Percentiles rank a stretch among this genome's conserved stretches.
phyloP scores from a whole-genome alignment of 148 eudicot species.

The Silene uniflora region DNA sequence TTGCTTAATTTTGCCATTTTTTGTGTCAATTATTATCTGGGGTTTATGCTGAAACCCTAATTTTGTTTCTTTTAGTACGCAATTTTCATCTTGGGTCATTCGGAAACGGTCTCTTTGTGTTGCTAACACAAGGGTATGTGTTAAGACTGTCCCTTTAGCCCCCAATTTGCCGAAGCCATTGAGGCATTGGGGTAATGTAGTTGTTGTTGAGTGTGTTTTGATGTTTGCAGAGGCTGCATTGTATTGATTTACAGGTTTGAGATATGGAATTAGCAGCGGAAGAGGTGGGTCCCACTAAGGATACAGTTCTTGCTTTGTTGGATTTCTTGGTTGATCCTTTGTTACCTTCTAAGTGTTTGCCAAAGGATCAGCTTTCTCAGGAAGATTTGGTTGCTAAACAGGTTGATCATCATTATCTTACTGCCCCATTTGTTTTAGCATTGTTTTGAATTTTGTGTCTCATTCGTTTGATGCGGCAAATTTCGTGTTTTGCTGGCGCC shows the following conservation, averaged over 20 bases:
- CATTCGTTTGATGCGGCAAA: not conserved
- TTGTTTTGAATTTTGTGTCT: not conserved
- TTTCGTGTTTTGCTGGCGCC: not conserved
- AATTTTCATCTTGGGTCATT: not conserved
- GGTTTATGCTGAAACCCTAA: not conserved
- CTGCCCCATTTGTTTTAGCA: not conserved
- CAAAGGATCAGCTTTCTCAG: conserved; percentile 27
- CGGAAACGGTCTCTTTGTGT: too few relatives aligned
- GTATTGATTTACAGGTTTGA: conserved; percentile 5
- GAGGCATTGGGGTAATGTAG: too few relatives aligned
- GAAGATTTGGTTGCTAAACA: conserved; percentile 68
- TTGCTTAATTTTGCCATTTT: conserved; percentile 15
- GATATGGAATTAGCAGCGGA: conserved; percentile 22
- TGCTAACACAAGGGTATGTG: not conserved
- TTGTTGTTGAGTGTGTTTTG: conserved; percentile 15
- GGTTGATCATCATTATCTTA: conserved; percentile 36
- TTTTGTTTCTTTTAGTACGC: not conserved
- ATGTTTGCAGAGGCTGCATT: conserved; percentile 15
- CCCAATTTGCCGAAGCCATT: too few relatives aligned
- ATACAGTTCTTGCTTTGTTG: conserved; percentile 53
- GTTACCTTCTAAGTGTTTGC: conserved; percentile 41
- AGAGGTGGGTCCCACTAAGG: conserved; percentile 42
- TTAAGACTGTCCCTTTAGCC: not conserved
- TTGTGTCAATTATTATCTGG: not conserved
- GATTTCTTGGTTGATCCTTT: conserved; percentile 69